Base-by-base conservation (phyloP, 192 early-diverging fungal species). In the Dissophora ornata region DNA sequence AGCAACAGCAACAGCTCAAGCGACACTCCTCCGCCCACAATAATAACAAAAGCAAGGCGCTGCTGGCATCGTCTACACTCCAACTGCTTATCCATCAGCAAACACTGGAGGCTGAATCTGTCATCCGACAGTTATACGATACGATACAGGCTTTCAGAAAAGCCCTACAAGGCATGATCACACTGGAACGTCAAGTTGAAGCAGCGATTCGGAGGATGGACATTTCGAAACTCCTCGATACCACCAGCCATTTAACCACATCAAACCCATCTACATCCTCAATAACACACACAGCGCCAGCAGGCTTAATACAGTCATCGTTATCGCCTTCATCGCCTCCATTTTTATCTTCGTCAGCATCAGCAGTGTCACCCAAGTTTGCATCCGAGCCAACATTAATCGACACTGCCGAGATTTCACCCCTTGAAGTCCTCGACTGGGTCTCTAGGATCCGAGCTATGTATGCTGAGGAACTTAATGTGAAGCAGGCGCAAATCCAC, bases 351-450 rank as follows among this genome's bases (percentile, higher is more conserved):
- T 32, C 52, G 11, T 3, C 28, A n/a, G 0, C 52, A 7, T 15
- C 45, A 38, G n/a, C 18, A n/a, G 18, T 11, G 44, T 13, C 18
- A 16, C 18, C 59, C 22, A 34, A 24, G 6, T 55, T 38, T 5
- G 29, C 55, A 38, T 45, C 32, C n/a, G 46, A 38, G 21, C 29
- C 56, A 30, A n/a, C 55, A 29, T 57, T 67, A 2, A 29, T 67
- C 32, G 73, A 77, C 1, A 67, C 73, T 3, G 73, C 65, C 29
- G 73, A 77, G 54, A 77, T 77, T 4, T 66, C 64, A 16, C 73
- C 73, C 0, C 59, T 77, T 2, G 73, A 77, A n/a, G 58, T 62
- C 6, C 47, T 77, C 25, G 73, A 77, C 32, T 77, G 73, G 73
- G 65, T 77, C 19, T 40, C 59, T 0, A 61, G 73, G 53, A 46